These are phyloP conservation scores for Lasiodiplodia sp. DNA, from an alignment of 2,329 filamentous ascomycete species.

Conservation along the genomic window DNA sequence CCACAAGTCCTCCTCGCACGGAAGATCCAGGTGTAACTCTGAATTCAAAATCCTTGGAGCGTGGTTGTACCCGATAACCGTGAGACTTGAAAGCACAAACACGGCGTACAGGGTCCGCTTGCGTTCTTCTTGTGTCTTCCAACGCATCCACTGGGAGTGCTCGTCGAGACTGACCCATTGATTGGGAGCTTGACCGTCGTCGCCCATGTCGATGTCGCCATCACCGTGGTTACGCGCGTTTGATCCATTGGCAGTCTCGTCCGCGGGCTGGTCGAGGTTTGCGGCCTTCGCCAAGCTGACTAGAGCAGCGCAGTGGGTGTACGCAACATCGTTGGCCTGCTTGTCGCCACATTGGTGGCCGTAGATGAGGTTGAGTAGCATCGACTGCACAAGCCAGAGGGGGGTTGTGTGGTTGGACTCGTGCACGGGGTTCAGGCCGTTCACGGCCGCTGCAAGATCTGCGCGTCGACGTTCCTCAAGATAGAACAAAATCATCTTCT, in stretches of 20 bases:
- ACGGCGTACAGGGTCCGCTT: conserved; percentile 92
- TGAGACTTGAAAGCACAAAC: conserved; percentile 87
- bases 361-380: conserved; percentile 95
- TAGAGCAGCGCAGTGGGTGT: conserved; percentile 87
- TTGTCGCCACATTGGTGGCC: conserved; percentile 95
- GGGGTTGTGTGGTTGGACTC: conserved; percentile 79
- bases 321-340: conserved; percentile 87
- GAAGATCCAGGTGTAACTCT: conserved; percentile 86
- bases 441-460: conserved; percentile 71
- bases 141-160: conserved; percentile 82
- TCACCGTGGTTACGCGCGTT: conserved; percentile 37
- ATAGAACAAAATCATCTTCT: conserved; percentile 93
- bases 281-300: conserved; percentile 91
- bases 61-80: conserved; percentile 93
- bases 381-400: conserved; percentile 94
- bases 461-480: conserved; percentile 89
- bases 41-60: conserved; percentile 91
- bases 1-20: conserved; percentile 93
- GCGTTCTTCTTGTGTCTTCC: conserved; percentile 88
- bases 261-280: conserved; percentile 65
- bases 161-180: conserved; percentile 53
- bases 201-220: conserved; percentile 64
- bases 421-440: conserved; percentile 56
- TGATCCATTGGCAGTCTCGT: conserved; percentile 29
- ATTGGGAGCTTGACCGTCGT: conserved; percentile 44